Percentiles rank a stretch among this genome's conserved stretches.
Conservation (phyloP, 2,329 filamentous ascomycete genomes). For the Aureobasidium lini region DNA sequence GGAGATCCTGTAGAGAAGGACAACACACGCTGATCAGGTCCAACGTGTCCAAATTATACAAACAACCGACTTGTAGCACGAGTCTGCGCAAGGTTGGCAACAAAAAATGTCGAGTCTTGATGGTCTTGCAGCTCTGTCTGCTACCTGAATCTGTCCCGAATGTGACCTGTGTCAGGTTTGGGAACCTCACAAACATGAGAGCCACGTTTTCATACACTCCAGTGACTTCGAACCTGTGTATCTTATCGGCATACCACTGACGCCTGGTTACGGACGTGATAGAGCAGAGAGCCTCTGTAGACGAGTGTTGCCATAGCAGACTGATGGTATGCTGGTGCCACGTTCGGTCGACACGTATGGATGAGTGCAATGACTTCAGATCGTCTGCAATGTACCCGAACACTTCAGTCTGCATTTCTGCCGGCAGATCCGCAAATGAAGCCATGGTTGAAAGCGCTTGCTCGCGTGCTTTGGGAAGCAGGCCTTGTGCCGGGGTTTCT, state of each 20-base stretch:
- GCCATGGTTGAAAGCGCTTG: not conserved
- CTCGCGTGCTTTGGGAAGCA: too few species aligned
- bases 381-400: not conserved
- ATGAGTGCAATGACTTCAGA: not conserved
- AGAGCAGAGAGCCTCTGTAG: not conserved
- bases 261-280: not conserved
- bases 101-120: not conserved
- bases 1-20: not conserved
- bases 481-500: too few species aligned
- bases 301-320: not conserved
- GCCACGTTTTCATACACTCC: not conserved
- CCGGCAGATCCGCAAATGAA: not conserved
- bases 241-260: not conserved
- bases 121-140: too few species aligned
- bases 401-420: not conserved
- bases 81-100: not conserved
- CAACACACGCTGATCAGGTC: not conserved
- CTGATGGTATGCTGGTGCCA: not conserved
- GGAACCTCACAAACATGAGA: not conserved
- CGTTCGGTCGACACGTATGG: not conserved
- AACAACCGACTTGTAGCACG: not conserved
- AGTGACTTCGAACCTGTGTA: not conserved
- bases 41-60: not conserved
- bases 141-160: too few species aligned
- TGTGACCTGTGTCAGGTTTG: too few species aligned